Conservation (phyloP, 2,329 filamentous ascomycete genomes). For the Nakataea oryzae region DNA sequence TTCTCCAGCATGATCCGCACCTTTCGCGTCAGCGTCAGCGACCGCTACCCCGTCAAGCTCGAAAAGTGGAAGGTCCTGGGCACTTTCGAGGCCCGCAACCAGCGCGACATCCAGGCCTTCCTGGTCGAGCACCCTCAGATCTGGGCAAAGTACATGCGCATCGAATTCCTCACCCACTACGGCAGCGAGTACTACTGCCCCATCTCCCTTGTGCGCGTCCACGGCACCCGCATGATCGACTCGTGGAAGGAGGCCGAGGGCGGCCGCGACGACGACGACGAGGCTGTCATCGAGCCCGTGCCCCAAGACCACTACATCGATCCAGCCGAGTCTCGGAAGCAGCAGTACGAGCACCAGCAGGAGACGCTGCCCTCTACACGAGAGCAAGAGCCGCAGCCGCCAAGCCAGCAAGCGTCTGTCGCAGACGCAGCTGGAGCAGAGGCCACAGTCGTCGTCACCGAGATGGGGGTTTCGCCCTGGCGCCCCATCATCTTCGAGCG, state of each 20-base stretch:
- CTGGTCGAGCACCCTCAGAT: slow-evolving; percentile 89
- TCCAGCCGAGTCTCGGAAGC: slow-evolving; percentile 16
- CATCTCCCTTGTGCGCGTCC: slow-evolving; percentile 78
- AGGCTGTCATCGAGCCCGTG: slow-evolving; percentile 19
- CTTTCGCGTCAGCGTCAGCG: slow-evolving; percentile 85
- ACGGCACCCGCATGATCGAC: slow-evolving; percentile 94
- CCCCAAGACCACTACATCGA: slow-evolving; percentile 12
- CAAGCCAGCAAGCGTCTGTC: background rate
- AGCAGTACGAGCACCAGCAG: slow-evolving; percentile 9
- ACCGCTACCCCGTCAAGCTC: slow-evolving; percentile 83
- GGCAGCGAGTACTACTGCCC: slow-evolving; percentile 97
- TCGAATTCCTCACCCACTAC: slow-evolving; percentile 89
- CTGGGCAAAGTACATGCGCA: slow-evolving; percentile 84
- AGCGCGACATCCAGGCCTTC: slow-evolving; percentile 88
- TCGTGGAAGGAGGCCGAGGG: slow-evolving; percentile 77
- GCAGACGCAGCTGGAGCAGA: background rate
- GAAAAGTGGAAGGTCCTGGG: slow-evolving; percentile 89
- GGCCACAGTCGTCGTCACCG: slow-evolving; percentile 2
- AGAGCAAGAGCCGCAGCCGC: slow-evolving; percentile 4
- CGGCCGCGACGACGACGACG: slow-evolving; percentile 52
- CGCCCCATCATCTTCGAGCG: slow-evolving; percentile 10
- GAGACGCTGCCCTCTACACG: slow-evolving; percentile 2
- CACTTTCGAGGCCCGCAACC: slow-evolving; percentile 83
- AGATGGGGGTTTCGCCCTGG: slow-evolving; percentile 16
- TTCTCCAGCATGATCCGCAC: slow-evolving; percentile 94